These are phyloP conservation scores for Acer negundo DNA, from an alignment of 345 rosid species.

Conservation along the genomic window DNA sequence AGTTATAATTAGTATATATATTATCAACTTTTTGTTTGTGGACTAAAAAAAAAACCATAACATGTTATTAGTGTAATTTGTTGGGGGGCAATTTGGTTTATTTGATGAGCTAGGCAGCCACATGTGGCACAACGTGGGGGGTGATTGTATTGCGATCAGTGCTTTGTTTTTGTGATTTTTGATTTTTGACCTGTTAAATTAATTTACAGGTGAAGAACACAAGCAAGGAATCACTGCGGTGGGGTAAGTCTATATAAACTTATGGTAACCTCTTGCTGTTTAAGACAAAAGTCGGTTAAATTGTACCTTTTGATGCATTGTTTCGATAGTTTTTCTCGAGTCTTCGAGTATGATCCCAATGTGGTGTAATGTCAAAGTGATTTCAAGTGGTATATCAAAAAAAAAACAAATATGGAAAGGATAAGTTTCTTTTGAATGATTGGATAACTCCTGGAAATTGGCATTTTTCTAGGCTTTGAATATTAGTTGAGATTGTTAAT, in stretches of 20 bases:
- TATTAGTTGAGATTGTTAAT: neutral
- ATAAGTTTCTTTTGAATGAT: neutral
- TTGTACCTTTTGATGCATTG: neutral
- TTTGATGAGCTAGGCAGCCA: neutral
- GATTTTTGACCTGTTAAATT: neutral
- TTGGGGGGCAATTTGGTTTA: too few relatives aligned
- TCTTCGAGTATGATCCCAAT: too few relatives aligned
- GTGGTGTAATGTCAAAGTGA: too few relatives aligned
- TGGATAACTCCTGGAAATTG: neutral
- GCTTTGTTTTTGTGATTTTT: neutral
- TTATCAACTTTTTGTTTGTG: too few relatives aligned
- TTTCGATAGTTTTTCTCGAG: neutral
- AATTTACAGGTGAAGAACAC: conserved; percentile 74
- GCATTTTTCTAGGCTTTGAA: neutral
- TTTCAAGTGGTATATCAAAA: too few relatives aligned
- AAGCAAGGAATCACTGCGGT: conserved; percentile 84
- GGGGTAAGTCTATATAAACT: conserved; percentile 60
- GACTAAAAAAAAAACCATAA: too few relatives aligned
- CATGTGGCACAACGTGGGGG: neutral
- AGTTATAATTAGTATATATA: too few relatives aligned
- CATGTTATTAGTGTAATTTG: too few relatives aligned
- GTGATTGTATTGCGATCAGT: neutral
- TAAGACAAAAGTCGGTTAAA: neutral
- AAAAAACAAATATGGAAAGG: too few relatives aligned
- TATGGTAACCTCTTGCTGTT: too few relatives aligned